Base-by-base conservation (phyloP, 2,329 filamentous ascomycete species). In the Colletotrichum eleusines region DNA sequence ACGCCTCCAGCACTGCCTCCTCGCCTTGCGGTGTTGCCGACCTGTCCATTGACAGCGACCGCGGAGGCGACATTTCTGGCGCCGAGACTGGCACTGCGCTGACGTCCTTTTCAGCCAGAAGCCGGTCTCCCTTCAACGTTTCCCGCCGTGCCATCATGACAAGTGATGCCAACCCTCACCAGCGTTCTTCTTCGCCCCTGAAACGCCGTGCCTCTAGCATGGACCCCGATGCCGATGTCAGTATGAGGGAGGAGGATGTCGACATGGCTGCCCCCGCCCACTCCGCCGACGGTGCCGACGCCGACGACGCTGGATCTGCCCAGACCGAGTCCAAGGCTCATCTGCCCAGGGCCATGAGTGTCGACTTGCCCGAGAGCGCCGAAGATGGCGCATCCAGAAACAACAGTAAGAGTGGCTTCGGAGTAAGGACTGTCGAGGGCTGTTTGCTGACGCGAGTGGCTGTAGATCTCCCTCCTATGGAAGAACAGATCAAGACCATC, bases 401-500 rank as follows among this genome's bases (percentile, higher is more conserved):
- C 40, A 65, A 61, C 42, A 31, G 63, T 71, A 73, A 38, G 69
- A 35, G 33, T 57, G 35, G 28, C 28, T 50, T 4, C 33, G 46
- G 31, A 26, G n/a, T 26, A 6, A 35, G 20, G 11, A 38, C 38
- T 26, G 18, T 40, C 31, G 31, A 33, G 28, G 33, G n/a, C 44
- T 42, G 23, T 42, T 59, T 38, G 42, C 65, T 71, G 51, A 71
- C 38, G 20, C 12, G 31, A 20, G 16, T 26, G 5, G 48, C 14
- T 26, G 35, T 58, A 79, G 78, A 77, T 35, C 65, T 74, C 4
- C 83, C 84, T 23, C 79, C 84, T 4, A 76, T 86, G 35, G 74
- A 77, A 42, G 84, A 87, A 69, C 95, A 98, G 80, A 90, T 97
- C 69, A 88, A 87, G 68, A 89, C 89, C 46, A 93, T 98, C 61